A percentile compares a stretch with the other conserved stretches of the same genome.
These are phyloP conservation scores for Stagonosporopsis vannaccii DNA, from an alignment of 2,329 filamentous ascomycete species.

Conservation along the genomic window DNA sequence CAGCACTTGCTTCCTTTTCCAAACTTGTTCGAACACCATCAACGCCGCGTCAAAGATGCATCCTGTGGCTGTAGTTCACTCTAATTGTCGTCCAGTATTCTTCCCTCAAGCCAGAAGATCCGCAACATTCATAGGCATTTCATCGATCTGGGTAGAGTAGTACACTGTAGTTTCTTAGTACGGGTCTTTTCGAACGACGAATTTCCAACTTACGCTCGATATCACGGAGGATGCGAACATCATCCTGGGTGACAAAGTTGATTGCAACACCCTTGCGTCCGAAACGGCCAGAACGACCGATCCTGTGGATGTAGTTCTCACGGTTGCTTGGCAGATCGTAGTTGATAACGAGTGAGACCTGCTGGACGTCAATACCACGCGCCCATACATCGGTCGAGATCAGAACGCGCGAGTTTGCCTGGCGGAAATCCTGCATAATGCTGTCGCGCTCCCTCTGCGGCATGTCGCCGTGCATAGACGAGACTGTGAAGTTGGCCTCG, in stretches of 20 bases:
- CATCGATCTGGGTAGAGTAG: constrained; percentile 95
- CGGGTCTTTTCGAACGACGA: not conserved
- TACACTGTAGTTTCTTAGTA: constrained; percentile 69
- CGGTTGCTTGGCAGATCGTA: constrained; percentile 98
- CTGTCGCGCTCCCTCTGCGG: constrained; percentile 96
- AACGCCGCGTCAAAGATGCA: constrained; percentile 3
- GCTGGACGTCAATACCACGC: constrained; percentile 97
- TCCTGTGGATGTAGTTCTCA: constrained; percentile 99
- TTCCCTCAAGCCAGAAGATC: constrained; percentile 39
- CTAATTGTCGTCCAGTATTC: not conserved
- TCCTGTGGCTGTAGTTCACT: not conserved
- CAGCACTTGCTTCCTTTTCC: constrained; percentile 19
- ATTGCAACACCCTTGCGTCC: constrained; percentile 98
- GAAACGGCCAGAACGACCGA: constrained; percentile 93
- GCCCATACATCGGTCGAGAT: constrained; percentile 99
- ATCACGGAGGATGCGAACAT: constrained; percentile 95
- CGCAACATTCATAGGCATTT: constrained; percentile 93
- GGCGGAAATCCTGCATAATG: constrained; percentile 99
- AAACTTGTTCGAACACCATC: constrained; percentile 7
- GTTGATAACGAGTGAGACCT: constrained; percentile 98
- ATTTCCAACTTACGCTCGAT: constrained; percentile 76
- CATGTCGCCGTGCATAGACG: constrained; percentile 99
- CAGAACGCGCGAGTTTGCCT: constrained; percentile 92
- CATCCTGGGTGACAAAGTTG: constrained; percentile 98
- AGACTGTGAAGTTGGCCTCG: constrained; percentile 97